Base-by-base conservation (phyloP, 129 eudicot genomes). In the Flaveria ramosissima region DNA sequence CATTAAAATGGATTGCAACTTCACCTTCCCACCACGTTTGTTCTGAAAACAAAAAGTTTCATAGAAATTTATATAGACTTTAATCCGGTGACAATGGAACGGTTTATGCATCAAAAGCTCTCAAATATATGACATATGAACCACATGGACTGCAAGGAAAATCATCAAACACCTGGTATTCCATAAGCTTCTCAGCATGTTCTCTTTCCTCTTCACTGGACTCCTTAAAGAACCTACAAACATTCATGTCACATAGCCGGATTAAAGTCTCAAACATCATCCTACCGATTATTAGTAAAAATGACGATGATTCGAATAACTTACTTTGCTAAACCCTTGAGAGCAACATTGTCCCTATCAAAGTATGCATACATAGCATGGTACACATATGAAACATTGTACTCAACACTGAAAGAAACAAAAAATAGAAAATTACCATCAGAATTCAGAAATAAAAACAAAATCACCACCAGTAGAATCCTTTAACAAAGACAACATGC, bases 11-110 rank as follows among this genome's bases (percentile, higher is more conserved):
- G 97, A 87, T 66, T 87, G 96, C 82, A 94, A 68, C 85, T 89
- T 94, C 84, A 94, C 98, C 80, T 87, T 94, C 23, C 98, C 98
- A 51, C 98, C 97, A 48, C 98, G 89, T 79, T 87, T 89, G 90
- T 94, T 94, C 98, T 94, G 87, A 16, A 61, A 65, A 15, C 71
- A 73, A 2, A 5, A 55, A 24, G 59, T 39, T 27, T 75, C 27
- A 21, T n/a, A 51, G 16, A 21, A 50, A 70, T 1, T 16, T 48
- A 21, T 20, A 52, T 36, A 4, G 5, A 30, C 4, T 36, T 36
- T 36, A 4, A 36, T 0, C 7, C 19, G 11, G 19, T 4, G 45
- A 48, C 24, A 9, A 74, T 12, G 39, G 20, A 66, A 63, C 21
- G 6, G 9, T 7, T 20, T 74, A 1, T 41, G 52, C 23, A 19